Percentiles rank a stretch among this genome's conserved stretches.
phyloP scores from a whole-genome alignment of 495 filamentous ascomycete genomes.

The Neurospora terricola region DNA sequence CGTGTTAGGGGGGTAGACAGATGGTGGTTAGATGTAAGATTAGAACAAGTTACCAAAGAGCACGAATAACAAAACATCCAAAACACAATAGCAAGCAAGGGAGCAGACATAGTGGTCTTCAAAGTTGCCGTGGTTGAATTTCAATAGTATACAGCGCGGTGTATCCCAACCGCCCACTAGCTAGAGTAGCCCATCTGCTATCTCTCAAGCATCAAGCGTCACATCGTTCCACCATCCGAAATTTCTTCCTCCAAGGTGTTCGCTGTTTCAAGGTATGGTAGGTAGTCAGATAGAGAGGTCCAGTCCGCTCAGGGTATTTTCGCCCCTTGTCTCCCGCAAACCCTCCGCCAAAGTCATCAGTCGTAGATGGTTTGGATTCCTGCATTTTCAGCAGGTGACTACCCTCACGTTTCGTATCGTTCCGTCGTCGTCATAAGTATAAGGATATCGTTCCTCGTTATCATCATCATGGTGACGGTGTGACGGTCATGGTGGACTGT shows the following conservation, averaged over 20 bases:
- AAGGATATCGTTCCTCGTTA: neutral
- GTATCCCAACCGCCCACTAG: neutral
- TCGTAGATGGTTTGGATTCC: conserved; percentile 17
- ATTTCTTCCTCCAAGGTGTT: neutral
- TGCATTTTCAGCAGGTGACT: conserved; percentile 13
- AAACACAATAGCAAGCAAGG: neutral
- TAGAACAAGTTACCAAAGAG: neutral
- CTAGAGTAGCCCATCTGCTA: neutral
- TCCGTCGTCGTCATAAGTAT: neutral
- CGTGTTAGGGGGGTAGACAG: neutral
- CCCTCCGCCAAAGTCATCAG: conserved; percentile 14
- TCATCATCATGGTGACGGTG: neutral
- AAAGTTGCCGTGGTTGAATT: neutral
- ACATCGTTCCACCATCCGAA: neutral
- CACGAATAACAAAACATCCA: neutral
- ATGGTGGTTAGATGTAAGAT: neutral
- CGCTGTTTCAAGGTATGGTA: neutral
- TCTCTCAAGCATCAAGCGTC: neutral
- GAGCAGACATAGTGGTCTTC: neutral
- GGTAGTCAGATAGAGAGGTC: conserved; percentile 19
- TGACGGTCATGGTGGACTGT: conserved; percentile 1
- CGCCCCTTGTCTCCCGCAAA: neutral
- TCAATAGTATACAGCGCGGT: conserved; percentile 12
- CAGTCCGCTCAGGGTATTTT: neutral
- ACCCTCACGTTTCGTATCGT: conserved; percentile 3